Evolutionary conservation across 352 stramenopile genomes (phyloP).

Genomic region (Phytophthora vignae): DNA sequence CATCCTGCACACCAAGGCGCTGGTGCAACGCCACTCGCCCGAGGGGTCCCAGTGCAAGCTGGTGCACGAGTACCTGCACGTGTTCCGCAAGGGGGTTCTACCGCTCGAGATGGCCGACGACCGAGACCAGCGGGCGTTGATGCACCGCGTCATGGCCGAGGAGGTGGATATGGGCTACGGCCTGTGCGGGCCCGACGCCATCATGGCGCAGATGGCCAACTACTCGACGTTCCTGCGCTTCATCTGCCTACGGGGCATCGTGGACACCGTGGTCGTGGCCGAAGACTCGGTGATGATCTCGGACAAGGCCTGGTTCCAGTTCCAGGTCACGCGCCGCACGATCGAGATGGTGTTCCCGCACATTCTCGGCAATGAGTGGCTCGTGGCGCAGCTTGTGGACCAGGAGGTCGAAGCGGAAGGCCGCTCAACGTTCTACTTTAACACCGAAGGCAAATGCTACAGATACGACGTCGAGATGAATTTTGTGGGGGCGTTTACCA

Average conservation of each 20-base stretch:
- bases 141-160: conserved; percentile 36
- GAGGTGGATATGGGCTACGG: conserved; percentile 33
- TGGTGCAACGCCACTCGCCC: conserved; percentile 33
- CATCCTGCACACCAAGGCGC: conserved; percentile 24
- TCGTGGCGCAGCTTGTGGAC: conserved; percentile 23
- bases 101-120: conserved; percentile 14
- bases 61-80: conserved; percentile 35
- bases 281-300: conserved; percentile 31
- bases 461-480: conserved; percentile 32
- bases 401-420: conserved; percentile 2
- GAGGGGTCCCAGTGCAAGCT: conserved; percentile 34
- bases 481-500: conserved; percentile 25
- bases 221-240: conserved; percentile 18
- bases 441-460: conserved; percentile 20
- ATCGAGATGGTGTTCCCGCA: conserved; percentile 40
- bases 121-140: conserved; percentile 27
- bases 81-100: conserved; percentile 30
- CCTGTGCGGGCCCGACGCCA: conserved; percentile 25
- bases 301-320: conserved; percentile 24
- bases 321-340: conserved; percentile 32
- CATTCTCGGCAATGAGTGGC: conserved; percentile 27
- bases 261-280: conserved; percentile 12
- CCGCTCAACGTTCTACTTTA: conserved; percentile 32
- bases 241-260: conserved; percentile 11
- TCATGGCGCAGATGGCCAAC: conserved; percentile 32